Base-by-base conservation (phyloP, 441 rosid species). In the Omphalea diandra region DNA sequence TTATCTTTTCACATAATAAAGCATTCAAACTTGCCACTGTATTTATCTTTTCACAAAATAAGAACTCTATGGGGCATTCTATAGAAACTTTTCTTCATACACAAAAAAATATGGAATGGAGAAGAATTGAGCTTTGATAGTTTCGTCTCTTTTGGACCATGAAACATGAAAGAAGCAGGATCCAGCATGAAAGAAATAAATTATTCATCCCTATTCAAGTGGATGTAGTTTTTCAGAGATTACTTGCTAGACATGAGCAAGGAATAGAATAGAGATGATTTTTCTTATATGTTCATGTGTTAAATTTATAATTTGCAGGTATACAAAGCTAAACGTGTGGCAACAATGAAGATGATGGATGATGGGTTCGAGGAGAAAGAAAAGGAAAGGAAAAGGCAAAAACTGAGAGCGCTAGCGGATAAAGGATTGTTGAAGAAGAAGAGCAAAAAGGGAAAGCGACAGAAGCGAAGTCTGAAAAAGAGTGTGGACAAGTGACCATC, bases 291-390 rank as follows among this genome's bases (percentile, higher is more conserved):
- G 31, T 57, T 29, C 17, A 57, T 44, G 35, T 22, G 20, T 64
- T 49, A 52, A 36, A 33, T 31, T 18, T 43, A 7, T 10, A 26
- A 65, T 72, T 35, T 77, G 75, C 85, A 90, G 98, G 85, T 94
- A 7, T 88, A 79, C 76, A 90, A 94, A 84, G 99, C 97, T 7
- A 89, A 78, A 74, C 90, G 92, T 1, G 96, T 89, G 72, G 93
- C 96, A 1, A 77, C 79, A 67, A 90, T 90, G 99, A 94, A 89
- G 84, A 88, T 90, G 90, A 72, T 82, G 80, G 98, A 94, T 27
- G 90, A 87, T 44, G 98, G 98, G 6, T 90, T 89, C 38, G 99
- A 94, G 68, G 98, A 94, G 68, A 89, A 83, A 79, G 85, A 57
- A 7, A 88, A 86, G 50, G 91, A 88, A 72, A 75, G 96, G 63